Conservation (phyloP, 768 basidiomycete species). For the Tulasnella sp. region DNA sequence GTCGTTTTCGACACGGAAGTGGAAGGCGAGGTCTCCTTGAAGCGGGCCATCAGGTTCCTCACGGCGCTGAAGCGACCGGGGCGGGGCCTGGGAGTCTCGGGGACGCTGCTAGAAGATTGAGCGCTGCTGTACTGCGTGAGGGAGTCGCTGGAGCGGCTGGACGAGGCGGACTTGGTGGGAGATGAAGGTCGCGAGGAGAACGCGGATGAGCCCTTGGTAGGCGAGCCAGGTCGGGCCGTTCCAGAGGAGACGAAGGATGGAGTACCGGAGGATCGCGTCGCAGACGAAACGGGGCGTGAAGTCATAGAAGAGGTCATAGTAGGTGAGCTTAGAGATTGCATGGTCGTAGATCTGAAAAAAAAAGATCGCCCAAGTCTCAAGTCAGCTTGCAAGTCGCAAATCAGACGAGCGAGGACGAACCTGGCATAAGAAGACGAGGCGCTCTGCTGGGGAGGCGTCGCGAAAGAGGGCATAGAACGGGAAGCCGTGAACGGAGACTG, state of each 20-base stretch:
- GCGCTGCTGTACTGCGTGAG: constrained; percentile 12
- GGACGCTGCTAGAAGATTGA: not conserved
- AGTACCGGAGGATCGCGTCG: constrained; percentile 36
- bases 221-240: constrained; percentile 45
- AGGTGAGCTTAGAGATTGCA: constrained; percentile 19
- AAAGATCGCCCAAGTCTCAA: too few species aligned
- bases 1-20: not conserved
- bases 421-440: constrained; percentile 15
- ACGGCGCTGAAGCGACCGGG: constrained; percentile 35
- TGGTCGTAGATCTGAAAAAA: constrained; percentile 14
- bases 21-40: constrained; percentile 55
- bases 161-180: constrained; percentile 46
- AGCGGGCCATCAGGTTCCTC: constrained; percentile 71
- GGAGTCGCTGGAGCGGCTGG: constrained; percentile 45
- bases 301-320: constrained; percentile 25
- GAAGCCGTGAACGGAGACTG: constrained; percentile 10
- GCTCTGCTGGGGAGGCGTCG: constrained; percentile 5
- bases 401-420: not conserved
- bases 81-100: constrained; percentile 9
- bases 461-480: constrained; percentile 12
- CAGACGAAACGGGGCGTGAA: constrained; percentile 51
- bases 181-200: constrained; percentile 47
- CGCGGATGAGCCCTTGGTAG: constrained; percentile 22
- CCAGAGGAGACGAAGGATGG: constrained; percentile 49
- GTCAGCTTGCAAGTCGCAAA: too few species aligned